Conservation (phyloP, 2,329 filamentous ascomycete species). For the Aspergillus fructus region DNA sequence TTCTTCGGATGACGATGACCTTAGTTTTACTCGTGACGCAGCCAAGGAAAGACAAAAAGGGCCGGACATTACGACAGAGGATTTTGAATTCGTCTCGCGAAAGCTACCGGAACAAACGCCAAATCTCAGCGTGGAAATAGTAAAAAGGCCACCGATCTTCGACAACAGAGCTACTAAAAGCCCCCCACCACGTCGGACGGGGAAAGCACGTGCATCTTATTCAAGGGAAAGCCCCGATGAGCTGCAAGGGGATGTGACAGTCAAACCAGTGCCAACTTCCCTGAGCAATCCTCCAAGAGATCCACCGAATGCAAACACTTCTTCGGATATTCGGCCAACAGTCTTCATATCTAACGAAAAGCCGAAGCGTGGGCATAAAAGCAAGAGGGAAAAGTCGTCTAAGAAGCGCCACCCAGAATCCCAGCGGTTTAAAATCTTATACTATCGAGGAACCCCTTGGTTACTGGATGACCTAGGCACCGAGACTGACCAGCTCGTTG, state of each 20-base stretch:
- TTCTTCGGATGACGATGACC: slow-evolving; percentile 19
- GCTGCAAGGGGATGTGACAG: slow-evolving; percentile 38
- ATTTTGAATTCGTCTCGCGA: neutral
- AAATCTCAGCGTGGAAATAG: slow-evolving; percentile 21
- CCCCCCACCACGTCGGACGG: neutral
- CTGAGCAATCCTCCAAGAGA: slow-evolving; percentile 11
- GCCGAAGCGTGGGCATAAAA: slow-evolving; percentile 3
- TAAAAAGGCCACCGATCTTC: neutral
- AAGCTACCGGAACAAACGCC: slow-evolving; percentile 2
- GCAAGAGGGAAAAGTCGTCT: slow-evolving; percentile 5
- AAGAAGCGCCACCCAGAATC: neutral
- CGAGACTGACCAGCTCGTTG: slow-evolving; percentile 12
- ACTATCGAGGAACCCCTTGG: slow-evolving; percentile 24
- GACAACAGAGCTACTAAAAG: neutral
- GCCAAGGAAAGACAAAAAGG: slow-evolving; percentile 22
- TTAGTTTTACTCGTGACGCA: slow-evolving; percentile 26
- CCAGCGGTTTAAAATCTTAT: slow-evolving; percentile 18
- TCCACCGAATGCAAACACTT: slow-evolving; percentile 20
- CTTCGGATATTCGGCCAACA: slow-evolving; percentile 34
- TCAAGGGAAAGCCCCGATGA: slow-evolving; percentile 41
- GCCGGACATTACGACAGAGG: neutral
- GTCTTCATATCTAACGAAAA: slow-evolving; percentile 22
- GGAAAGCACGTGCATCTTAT: slow-evolving; percentile 8
- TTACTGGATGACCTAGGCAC: slow-evolving; percentile 8
- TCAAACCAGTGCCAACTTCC: slow-evolving; percentile 18